These are phyloP conservation scores for Pinus albicaulis DNA, from an alignment of 75 land plant genomes.

Conservation along the genomic window DNA sequence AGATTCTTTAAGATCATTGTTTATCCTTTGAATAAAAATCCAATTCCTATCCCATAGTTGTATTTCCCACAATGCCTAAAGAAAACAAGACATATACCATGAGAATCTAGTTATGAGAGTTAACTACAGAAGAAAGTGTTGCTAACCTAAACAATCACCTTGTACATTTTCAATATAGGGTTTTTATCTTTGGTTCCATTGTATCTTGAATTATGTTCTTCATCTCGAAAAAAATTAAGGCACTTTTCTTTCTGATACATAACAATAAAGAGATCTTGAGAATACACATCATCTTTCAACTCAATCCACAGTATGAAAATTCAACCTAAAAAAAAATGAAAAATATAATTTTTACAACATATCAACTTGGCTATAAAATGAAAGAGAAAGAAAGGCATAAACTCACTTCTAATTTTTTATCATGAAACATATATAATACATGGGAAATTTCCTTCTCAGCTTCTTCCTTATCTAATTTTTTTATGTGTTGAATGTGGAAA, in stretches of 20 bases:
- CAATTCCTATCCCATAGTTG: constrained; percentile 78
- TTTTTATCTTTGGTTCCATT: constrained; percentile 21
- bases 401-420: constrained; percentile 60
- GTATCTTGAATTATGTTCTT: constrained; percentile 23
- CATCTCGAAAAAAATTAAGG: constrained; percentile 55
- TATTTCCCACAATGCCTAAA: constrained; percentile 84
- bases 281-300: too few relatives aligned
- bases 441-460: constrained; percentile 49
- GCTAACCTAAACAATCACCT: constrained; percentile 21
- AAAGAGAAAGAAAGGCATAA: too few relatives aligned
- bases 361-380: too few relatives aligned
- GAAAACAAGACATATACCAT: neutral
- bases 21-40: constrained; percentile 80
- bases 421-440: constrained; percentile 66
- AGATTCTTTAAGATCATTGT: constrained; percentile 59
- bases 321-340: too few relatives aligned
- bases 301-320: too few relatives aligned
- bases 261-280: constrained; percentile 63
- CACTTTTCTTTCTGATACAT: constrained; percentile 91
- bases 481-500: constrained; percentile 6
- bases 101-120: neutral
- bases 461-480: constrained; percentile 31
- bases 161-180: constrained; percentile 50
- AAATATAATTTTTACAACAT: too few relatives aligned
- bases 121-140: neutral